Evolutionary conservation across 164 flowering plant genomes (phyloP), one percentile per base, ranked within the genome.

Genomic region (Aristolochia contorta): DNA sequence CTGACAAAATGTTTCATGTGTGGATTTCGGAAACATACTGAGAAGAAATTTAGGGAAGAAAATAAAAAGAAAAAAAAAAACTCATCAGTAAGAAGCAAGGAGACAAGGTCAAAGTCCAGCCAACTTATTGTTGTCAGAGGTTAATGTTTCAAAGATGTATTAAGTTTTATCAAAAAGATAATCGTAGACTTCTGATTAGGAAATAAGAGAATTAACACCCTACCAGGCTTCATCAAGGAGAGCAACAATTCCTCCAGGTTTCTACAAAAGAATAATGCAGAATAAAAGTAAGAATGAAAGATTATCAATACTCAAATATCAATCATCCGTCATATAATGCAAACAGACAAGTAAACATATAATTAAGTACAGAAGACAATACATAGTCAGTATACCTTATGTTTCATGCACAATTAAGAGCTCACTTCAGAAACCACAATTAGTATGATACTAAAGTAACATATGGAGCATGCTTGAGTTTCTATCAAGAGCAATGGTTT

Each of bases 1-100:
- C 71, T 86, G 80, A 47, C 84, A 66, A 71, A 91, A 88, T 22
- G 96, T 91, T 73, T 86, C 97, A 73, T 78, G 86, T 65, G 91
- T 91, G 60, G 97, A 84, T 75, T 85, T 91, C 49, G 97, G 97
- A 67, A 91, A 86, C 97, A 91, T 87, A 61, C 97, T 91, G 91
- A 56, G 41, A 65, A 22, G 21, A 21, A 54, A 62, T 22, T 24
- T 24, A 2, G 33, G 30, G n/a, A n/a, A n/a, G n/a, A n/a, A n/a
- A n/a, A n/a, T n/a, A n/a, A n/a, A n/a, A n/a, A n/a, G n/a, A 55
- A 27, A 16, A 54, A 65, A 20, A 56, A 56, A 32, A 1, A 3
- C 20, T 37, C 20, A 16, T 23, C 22, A 65, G 47, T 18, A 51
- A 30, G 54, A 47, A 22, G 59, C 53, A 15, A 58, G 41, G 25